These are phyloP conservation scores for Trametes elegans DNA, from an alignment of 768 basidiomycete species.

Conservation along the genomic window DNA sequence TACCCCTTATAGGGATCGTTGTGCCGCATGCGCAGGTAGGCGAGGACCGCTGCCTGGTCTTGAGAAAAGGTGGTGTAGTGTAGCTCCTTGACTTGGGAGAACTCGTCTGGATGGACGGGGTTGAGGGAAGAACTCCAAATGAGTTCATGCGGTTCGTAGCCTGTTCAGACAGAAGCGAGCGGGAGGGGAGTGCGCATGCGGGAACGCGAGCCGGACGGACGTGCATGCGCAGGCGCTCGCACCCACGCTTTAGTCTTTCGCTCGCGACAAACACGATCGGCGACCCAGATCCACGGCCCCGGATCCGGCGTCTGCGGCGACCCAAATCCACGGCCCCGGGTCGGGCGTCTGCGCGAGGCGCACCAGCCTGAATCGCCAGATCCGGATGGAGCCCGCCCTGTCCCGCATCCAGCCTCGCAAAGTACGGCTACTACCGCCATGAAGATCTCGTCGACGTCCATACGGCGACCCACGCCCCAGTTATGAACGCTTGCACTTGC, in stretches of 20 bases:
- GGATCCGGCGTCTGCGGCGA: slow-evolving; percentile 1
- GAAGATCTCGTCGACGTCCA: slow-evolving; percentile 80
- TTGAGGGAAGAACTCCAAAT: slow-evolving; percentile 67
- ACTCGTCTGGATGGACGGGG: slow-evolving; percentile 82
- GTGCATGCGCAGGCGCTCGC: too few species aligned
- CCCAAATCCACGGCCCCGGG: too few species aligned
- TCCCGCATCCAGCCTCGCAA: slow-evolving; percentile 27
- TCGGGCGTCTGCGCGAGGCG: slow-evolving; percentile 6
- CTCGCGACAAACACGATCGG: too few species aligned
- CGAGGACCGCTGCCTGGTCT: slow-evolving; percentile 78
- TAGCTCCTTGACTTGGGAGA: slow-evolving; percentile 57
- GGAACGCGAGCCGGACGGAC: too few species aligned
- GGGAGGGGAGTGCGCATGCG: too few species aligned
- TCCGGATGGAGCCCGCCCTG: slow-evolving; percentile 8
- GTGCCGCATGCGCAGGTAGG: slow-evolving; percentile 76
- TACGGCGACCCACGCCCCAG: slow-evolving; percentile 93
- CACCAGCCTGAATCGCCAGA: slow-evolving; percentile 21
- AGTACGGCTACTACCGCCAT: slow-evolving; percentile 87
- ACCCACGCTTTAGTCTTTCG: neutral
- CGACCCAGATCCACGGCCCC: neutral
- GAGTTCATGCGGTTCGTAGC: slow-evolving; percentile 72
- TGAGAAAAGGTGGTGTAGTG: slow-evolving; percentile 77
- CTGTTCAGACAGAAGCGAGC: slow-evolving; percentile 34
- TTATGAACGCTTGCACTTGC: slow-evolving; percentile 97
- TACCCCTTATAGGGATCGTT: slow-evolving; percentile 78